phyloP scores from a whole-genome alignment of 345 rosid genomes.

The Gossypium herbaceum region DNA sequence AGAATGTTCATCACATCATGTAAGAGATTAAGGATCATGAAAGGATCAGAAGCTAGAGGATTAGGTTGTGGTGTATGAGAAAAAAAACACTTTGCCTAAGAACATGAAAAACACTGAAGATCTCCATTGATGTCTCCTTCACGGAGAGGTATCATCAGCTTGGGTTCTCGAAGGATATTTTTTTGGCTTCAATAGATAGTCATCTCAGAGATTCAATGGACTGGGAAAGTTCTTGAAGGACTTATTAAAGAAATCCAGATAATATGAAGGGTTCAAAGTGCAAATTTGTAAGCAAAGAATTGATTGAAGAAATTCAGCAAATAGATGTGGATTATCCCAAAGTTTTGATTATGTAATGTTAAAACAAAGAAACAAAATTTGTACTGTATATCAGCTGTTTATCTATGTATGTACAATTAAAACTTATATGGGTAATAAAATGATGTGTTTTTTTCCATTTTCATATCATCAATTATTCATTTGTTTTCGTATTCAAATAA shows the following conservation, averaged over 20 bases:
- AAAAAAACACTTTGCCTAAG: constrained; percentile 6
- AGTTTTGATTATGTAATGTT: constrained; percentile 27
- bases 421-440: constrained; percentile 1
- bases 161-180: constrained; percentile 39
- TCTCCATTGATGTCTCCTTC: not conserved
- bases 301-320: not conserved
- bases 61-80: constrained; percentile 57
- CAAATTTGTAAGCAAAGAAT: constrained; percentile 19
- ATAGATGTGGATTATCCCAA: constrained; percentile 18
- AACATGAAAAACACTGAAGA: constrained; percentile 4
- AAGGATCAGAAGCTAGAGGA: constrained; percentile 74
- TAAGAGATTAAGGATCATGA: constrained; percentile 82
- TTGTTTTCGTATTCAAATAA: not conserved
- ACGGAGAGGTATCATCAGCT: constrained; percentile 28
- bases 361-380: constrained; percentile 16
- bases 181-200: constrained; percentile 12
- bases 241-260: constrained; percentile 2
- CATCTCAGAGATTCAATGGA: not conserved
- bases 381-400: not conserved
- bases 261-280: constrained; percentile 17
- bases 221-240: constrained; percentile 13
- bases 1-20: constrained; percentile 87
- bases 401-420: constrained; percentile 8
- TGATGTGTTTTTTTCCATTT: not conserved
- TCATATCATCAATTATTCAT: not conserved